Evolutionary conservation across 2,329 filamentous ascomycete species (phyloP), one percentile per base, ranked within the genome.

Genomic region (Monilinia fructigena): DNA sequence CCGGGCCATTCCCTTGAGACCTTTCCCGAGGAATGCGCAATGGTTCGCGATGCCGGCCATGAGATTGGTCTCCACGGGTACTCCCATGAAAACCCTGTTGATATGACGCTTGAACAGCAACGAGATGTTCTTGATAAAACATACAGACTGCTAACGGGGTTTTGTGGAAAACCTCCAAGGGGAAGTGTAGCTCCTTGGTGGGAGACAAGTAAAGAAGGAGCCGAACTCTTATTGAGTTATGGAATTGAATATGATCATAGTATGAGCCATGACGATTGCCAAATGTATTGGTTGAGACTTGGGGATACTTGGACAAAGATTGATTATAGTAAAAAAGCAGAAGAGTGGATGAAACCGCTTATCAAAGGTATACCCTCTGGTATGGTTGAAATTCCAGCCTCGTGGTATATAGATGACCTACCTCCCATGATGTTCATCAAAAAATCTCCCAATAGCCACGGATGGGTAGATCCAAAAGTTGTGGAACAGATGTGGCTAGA

Each of bases 371-470:
- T 83, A 66, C 82, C 84, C 67, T 89, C 86, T 0, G 86, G 87
- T 0, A 75, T 89, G 11, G 86, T 89, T 0, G 87, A 89, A 74
- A 89, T 89, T n/a, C 86, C 87, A 0, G 85, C 82, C 3, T 83
- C 78, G 54, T 89, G 86, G 87, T 76, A 76, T 71, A 80, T 89
- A 23, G 86, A 88, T 73, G 85, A 87, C 72, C 74, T 87, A 18
- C 86, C 87, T 4, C 87, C 86, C 0, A 87, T 90, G 86, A 88
- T 90, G 86, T 90, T 89, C 74, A 89, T 90, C 74, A 90, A 90
- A 76, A 83, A 82, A 14, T 80, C 83, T 0, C 78, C 86, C 0
- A 89, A 89, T 71, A 84, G 81, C n/a, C 87, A 90, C 72, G 88
- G 88, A 20, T 74, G 78, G 78, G 80, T 82, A 2, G 80, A 81